A percentile compares a stretch with the other conserved stretches of the same genome.
phyloP scores from a whole-genome alignment of 805 yeast genomes.

The Metschnikowia bowlesiae region DNA sequence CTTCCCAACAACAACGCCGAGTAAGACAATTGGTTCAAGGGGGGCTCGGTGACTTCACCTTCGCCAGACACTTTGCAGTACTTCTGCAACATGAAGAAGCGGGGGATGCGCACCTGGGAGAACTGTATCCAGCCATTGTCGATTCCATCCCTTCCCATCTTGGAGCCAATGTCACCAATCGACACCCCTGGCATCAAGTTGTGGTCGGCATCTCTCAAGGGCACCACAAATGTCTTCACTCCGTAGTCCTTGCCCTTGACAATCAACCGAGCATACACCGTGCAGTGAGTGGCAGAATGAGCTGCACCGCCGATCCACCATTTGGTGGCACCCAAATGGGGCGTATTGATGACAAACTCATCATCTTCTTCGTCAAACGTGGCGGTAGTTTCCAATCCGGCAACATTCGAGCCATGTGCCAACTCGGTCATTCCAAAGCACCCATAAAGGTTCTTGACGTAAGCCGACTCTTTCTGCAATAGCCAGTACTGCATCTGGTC shows the following conservation, averaged over 20 bases:
- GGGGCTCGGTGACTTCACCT: constrained; percentile 72
- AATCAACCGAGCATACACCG: constrained; percentile 79
- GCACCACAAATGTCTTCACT: constrained; percentile 88
- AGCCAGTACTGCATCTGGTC: constrained; percentile 86
- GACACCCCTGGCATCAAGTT: constrained; percentile 73
- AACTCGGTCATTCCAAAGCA: constrained; percentile 66
- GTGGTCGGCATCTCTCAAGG: constrained; percentile 73
- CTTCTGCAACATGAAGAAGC: constrained; percentile 75
- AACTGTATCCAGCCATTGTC: constrained; percentile 98
- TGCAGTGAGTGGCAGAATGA: constrained; percentile 83
- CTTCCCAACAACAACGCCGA: constrained; percentile 86
- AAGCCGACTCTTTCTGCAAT: constrained; percentile 56
- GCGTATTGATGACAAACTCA: constrained; percentile 75
- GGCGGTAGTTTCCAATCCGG: constrained; percentile 90
- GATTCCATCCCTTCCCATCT: constrained; percentile 94
- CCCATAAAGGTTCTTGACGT: constrained; percentile 55
- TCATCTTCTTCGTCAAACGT: constrained; percentile 62
- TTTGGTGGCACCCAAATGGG: constrained; percentile 88
- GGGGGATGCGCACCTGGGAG: constrained; percentile 76
- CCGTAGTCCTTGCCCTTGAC: constrained; percentile 86
- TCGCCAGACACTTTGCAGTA: constrained; percentile 66
- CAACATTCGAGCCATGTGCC: constrained; percentile 75
- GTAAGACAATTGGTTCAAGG: constrained; percentile 83
- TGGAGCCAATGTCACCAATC: constrained; percentile 89
- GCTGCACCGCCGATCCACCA: constrained; percentile 99